phyloP scores from a whole-genome alignment of 2,329 filamentous ascomycete species.

The Nigrospora osmanthi region DNA sequence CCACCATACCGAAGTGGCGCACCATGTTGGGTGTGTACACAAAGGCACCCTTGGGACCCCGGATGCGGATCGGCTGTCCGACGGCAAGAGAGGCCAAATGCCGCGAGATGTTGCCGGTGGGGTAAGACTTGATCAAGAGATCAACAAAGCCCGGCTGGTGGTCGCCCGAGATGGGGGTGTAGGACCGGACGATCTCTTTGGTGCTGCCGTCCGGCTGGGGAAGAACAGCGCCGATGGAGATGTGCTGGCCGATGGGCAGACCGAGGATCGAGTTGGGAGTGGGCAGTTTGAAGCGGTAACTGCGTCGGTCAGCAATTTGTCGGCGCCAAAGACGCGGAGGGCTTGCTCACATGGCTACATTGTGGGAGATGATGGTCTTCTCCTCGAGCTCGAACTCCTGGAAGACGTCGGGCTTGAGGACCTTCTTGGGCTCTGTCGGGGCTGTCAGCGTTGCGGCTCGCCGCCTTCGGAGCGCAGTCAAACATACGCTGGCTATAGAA shows the following conservation, averaged over 20 bases:
- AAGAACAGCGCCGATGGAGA: slow-evolving; percentile 81
- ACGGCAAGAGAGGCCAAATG: slow-evolving; percentile 77
- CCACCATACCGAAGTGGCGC: slow-evolving; percentile 94
- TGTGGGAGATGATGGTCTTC: slow-evolving; percentile 94
- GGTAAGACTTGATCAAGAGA: slow-evolving; percentile 96
- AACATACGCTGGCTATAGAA: slow-evolving; percentile 63
- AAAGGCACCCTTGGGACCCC: slow-evolving; percentile 94
- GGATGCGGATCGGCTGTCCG: slow-evolving; percentile 82
- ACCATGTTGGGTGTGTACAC: slow-evolving; percentile 97
- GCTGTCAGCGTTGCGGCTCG: too few species aligned
- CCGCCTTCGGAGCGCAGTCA: not conserved
- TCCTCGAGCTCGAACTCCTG: slow-evolving; percentile 90
- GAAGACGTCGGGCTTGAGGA: slow-evolving; percentile 80
- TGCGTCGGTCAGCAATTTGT: slow-evolving; percentile 23
- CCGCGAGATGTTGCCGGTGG: slow-evolving; percentile 94
- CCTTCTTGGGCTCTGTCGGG: slow-evolving; percentile 61
- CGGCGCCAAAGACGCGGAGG: slow-evolving; percentile 2
- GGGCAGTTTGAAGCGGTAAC: slow-evolving; percentile 89
- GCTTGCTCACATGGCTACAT: slow-evolving; percentile 80
- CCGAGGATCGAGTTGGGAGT: slow-evolving; percentile 74
- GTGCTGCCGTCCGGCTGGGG: slow-evolving; percentile 57
- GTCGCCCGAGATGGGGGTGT: slow-evolving; percentile 87
- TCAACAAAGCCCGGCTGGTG: slow-evolving; percentile 88
- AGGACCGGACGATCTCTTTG: slow-evolving; percentile 84
- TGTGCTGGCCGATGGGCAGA: slow-evolving; percentile 97